These are phyloP conservation scores for Furcasterigmium sp. DNA, from an alignment of 2,329 filamentous ascomycete species.

Conservation along the genomic window DNA sequence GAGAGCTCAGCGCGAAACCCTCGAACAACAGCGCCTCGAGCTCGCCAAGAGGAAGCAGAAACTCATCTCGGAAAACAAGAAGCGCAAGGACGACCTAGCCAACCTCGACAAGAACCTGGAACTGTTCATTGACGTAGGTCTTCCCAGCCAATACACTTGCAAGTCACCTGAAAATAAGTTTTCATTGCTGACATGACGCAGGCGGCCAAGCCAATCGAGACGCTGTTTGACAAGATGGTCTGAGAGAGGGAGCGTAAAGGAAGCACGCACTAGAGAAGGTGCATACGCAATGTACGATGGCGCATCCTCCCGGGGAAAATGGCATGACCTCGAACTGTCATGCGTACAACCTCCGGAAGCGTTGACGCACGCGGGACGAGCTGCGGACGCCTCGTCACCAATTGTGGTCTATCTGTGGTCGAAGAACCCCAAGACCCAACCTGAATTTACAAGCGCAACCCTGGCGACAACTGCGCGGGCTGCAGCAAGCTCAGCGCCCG, in stretches of 20 bases:
- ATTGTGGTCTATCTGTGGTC: too few relatives aligned
- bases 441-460: too few relatives aligned
- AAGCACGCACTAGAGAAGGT: too few relatives aligned
- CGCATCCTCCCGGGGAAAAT: too few relatives aligned
- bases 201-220: constrained; percentile 85
- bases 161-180: not conserved
- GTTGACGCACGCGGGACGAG: too few relatives aligned
- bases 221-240: constrained; percentile 72
- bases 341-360: too few relatives aligned
- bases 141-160: not conserved
- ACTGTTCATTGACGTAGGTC: constrained; percentile 80
- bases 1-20: constrained; percentile 71
- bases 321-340: too few relatives aligned
- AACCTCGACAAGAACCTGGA: constrained; percentile 90
- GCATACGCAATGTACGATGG: too few relatives aligned
- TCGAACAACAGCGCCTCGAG: constrained; percentile 80
- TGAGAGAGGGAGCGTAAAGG: constrained; percentile 23
- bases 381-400: too few relatives aligned
- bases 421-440: too few relatives aligned
- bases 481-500: too few relatives aligned
- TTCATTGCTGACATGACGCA: constrained; percentile 28
- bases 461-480: too few relatives aligned
- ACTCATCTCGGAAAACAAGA: constrained; percentile 71
- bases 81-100: constrained; percentile 86
- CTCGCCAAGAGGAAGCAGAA: constrained; percentile 62